Evolutionary conservation across 495 filamentous ascomycete species (phyloP), one percentile per base, ranked within the genome.

Genomic region (Astrothelium subdiscretum): DNA sequence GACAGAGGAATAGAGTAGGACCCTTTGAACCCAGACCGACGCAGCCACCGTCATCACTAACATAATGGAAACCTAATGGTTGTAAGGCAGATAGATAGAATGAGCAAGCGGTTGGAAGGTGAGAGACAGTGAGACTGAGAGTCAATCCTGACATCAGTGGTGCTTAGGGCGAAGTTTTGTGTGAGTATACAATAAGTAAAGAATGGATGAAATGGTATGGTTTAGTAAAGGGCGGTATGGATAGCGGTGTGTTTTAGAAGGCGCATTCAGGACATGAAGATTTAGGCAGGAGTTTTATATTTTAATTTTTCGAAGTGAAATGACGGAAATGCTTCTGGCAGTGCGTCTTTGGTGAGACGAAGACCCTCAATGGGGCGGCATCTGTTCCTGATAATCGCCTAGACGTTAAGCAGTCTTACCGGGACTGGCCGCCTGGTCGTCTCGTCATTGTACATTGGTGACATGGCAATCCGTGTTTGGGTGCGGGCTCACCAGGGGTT

Each of bases 21-120:
- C 78, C 79, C 31, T 79, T 73, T 24, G 77, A 78, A 20, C 83
- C 83, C 66, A 86, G 80, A 20, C 81, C 83, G 67, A 85, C 81
- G 31, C 73, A 69, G 60, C 79, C 67, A 20, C 74, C 72, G 57
- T 71, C 71, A 32, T 72, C 67, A 12, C 73, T 72, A 40, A 91
- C 79, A 71, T 83, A 95, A 58, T 80, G 80, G 61, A 94, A 85
- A 24, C 87, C 88, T 22, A 95, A 77, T 0, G 90, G 88, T 63
- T 88, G 85, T 52, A 86, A 76, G 66, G 90, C 81, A 63, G 86
- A 80, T 3, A 91, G 81, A 73, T 88, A 95, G 77, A 92, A 92
- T 1, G 87, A 92, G 48, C 83, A 85, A 8, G 89, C 86, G 22
- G 84, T 85, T 8, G 89, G 84, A 42, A 94, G 85, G 70, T 92